phyloP scores from a whole-genome alignment of 371 early-diverging fungal species.

The Mucor piriformis region DNA sequence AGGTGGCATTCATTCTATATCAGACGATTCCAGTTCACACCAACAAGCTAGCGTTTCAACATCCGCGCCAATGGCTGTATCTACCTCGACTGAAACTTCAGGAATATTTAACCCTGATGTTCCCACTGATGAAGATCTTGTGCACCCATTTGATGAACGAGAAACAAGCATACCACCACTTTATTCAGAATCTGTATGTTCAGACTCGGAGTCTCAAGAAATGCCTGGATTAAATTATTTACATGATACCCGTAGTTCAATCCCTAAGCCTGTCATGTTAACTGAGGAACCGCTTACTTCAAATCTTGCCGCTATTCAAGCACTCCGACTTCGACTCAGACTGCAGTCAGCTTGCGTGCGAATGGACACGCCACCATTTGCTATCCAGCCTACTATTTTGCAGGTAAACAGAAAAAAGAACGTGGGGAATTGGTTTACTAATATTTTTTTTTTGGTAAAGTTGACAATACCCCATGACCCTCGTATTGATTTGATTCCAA shows the following conservation, averaged over 20 bases:
- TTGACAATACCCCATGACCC: conserved; percentile 62
- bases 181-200: conserved; percentile 8
- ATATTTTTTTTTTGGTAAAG: conserved; percentile 18
- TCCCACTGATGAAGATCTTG: conserved; percentile 22
- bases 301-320: conserved; percentile 49
- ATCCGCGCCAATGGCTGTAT: conserved; percentile 1
- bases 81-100: conserved; percentile 7
- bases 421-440: conserved; percentile 10
- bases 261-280: conserved; percentile 22
- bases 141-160: conserved; percentile 25
- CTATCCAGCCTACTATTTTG: conserved; percentile 47
- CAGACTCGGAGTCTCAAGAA: neutral
- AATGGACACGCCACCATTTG: conserved; percentile 36
- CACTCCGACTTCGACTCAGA: conserved; percentile 40
- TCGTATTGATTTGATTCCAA: conserved; percentile 63
- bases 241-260: neutral
- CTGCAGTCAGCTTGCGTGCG: conserved; percentile 41
- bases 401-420: conserved; percentile 39
- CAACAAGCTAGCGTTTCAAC: neutral
- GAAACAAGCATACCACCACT: conserved; percentile 7
- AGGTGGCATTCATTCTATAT: conserved; percentile 29
- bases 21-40: conserved; percentile 7
- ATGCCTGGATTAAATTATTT: neutral
- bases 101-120: conserved; percentile 3
- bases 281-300: conserved; percentile 29